Conservation (phyloP, 768 basidiomycete genomes). For the Harrya chromipes region DNA sequence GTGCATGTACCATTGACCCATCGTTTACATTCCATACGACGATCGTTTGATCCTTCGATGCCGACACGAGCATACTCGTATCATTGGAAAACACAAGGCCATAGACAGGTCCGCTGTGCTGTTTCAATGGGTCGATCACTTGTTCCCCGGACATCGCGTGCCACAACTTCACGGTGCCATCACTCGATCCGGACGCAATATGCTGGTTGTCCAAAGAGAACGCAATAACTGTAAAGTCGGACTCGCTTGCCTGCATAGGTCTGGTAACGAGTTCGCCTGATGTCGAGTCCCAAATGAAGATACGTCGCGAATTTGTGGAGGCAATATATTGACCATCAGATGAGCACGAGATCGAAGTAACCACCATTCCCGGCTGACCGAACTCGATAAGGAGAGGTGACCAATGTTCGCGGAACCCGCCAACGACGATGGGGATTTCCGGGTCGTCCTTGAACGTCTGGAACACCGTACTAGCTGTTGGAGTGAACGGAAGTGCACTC, state of each 20-base stretch:
- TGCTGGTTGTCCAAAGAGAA: slow-evolving; percentile 29
- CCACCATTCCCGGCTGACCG: slow-evolving; percentile 9
- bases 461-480: slow-evolving; percentile 24
- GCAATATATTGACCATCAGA: slow-evolving; percentile 28
- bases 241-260: slow-evolving; percentile 11
- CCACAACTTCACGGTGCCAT: slow-evolving; percentile 27
- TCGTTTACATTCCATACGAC: slow-evolving; percentile 23
- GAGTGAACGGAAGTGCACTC: slow-evolving; percentile 31
- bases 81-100: slow-evolving; percentile 31
- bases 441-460: slow-evolving; percentile 26
- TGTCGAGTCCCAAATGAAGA: slow-evolving; percentile 26
- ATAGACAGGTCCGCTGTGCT: slow-evolving; percentile 22
- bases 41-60: slow-evolving; percentile 25
- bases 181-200: slow-evolving; percentile 23
- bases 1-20: slow-evolving; percentile 12
- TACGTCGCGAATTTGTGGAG: slow-evolving; percentile 19
- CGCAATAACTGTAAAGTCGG: slow-evolving; percentile 16
- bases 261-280: slow-evolving; percentile 26
- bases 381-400: slow-evolving; percentile 32
- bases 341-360: slow-evolving; percentile 24
- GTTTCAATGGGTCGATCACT: slow-evolving; percentile 12
- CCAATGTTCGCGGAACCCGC: slow-evolving; percentile 31
- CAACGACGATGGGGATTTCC: slow-evolving; percentile 20
- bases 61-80: slow-evolving; percentile 23
- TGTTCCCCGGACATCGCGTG: slow-evolving; percentile 24